Percentiles rank a stretch among this genome's conserved stretches.
phyloP scores from a whole-genome alignment of 306 rosid genomes.

The Fagus sylvatica region DNA sequence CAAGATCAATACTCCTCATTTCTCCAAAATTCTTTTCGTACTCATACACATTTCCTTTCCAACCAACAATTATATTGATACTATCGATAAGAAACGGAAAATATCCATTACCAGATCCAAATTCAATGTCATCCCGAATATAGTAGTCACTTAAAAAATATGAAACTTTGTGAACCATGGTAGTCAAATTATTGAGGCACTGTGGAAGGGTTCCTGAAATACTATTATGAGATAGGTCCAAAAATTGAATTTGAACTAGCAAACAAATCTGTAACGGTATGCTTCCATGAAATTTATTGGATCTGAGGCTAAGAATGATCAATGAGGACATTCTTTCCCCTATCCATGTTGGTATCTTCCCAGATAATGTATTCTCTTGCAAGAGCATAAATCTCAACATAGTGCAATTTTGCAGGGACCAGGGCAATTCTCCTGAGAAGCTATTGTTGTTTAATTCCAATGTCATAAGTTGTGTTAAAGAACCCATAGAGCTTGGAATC shows the following conservation, averaged over 20 bases:
- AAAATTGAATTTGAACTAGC: neutral
- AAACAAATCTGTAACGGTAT: neutral
- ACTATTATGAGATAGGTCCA: slow-evolving; percentile 17
- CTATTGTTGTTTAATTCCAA: slow-evolving; percentile 4
- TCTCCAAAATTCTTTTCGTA: slow-evolving; percentile 2
- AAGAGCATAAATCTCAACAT: slow-evolving; percentile 15
- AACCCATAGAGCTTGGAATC: slow-evolving; percentile 4
- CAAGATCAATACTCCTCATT: slow-evolving; percentile 32
- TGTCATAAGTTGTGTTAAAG: neutral
- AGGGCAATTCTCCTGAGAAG: slow-evolving; percentile 27
- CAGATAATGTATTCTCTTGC: slow-evolving; percentile 18
- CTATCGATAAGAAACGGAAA: too few species aligned
- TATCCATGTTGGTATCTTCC: slow-evolving; percentile 27
- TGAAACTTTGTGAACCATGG: neutral
- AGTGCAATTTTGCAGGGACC: slow-evolving; percentile 22
- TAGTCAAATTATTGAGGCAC: slow-evolving; percentile 12
- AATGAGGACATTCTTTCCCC: slow-evolving; percentile 10
- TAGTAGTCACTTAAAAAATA: too few species aligned
- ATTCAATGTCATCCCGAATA: too few species aligned
- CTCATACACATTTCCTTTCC: slow-evolving; percentile 26
- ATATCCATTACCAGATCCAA: too few species aligned
- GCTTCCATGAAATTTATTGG: slow-evolving; percentile 20
- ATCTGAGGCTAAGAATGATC: slow-evolving; percentile 3
- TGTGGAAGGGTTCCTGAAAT: neutral
- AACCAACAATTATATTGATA: neutral